Percentiles rank a stretch among this genome's conserved stretches.
Evolutionary conservation across 768 basidiomycete genomes (phyloP).

Genomic region (Cytidiella melzeri): DNA sequence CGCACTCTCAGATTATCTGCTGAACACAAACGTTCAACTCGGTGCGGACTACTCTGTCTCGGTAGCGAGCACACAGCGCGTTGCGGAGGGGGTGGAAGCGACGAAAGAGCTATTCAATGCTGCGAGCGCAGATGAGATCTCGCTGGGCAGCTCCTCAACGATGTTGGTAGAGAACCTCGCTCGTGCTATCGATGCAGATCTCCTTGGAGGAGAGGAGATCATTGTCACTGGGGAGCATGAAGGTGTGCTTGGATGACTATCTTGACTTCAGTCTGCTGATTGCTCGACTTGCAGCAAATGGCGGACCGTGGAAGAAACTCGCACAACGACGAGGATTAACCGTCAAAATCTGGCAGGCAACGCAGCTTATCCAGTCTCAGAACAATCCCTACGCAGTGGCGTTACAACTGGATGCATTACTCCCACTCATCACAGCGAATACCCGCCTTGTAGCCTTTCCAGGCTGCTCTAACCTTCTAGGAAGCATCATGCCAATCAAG

Average conservation of each 20-base stretch:
- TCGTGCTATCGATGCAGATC: conserved; percentile 47
- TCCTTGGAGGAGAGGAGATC: conserved; percentile 62
- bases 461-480: conserved; percentile 72
- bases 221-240: conserved; percentile 80
- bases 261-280: neutral
- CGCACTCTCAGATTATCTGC: conserved; percentile 59
- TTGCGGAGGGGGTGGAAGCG: conserved; percentile 42
- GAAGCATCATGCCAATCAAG: conserved; percentile 56
- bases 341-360: conserved; percentile 55
- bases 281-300: conserved; percentile 47
- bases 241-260: conserved; percentile 33
- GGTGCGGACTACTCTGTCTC: conserved; percentile 66
- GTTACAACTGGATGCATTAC: conserved; percentile 47
- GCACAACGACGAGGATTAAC: conserved; percentile 49
- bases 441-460: conserved; percentile 72
- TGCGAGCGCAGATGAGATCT: conserved; percentile 52
- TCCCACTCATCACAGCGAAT: conserved; percentile 54
- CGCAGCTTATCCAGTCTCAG: conserved; percentile 27
- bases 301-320: conserved; percentile 70
- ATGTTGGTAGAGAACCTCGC: conserved; percentile 66
- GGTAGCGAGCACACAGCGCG: conserved; percentile 43
- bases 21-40: conserved; percentile 69
- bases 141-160: conserved; percentile 62
- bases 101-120: conserved; percentile 63
- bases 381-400: conserved; percentile 63